Base-by-base conservation (phyloP, 1,139 yeast genomes). In the Blastobotrys buckinghamii region DNA sequence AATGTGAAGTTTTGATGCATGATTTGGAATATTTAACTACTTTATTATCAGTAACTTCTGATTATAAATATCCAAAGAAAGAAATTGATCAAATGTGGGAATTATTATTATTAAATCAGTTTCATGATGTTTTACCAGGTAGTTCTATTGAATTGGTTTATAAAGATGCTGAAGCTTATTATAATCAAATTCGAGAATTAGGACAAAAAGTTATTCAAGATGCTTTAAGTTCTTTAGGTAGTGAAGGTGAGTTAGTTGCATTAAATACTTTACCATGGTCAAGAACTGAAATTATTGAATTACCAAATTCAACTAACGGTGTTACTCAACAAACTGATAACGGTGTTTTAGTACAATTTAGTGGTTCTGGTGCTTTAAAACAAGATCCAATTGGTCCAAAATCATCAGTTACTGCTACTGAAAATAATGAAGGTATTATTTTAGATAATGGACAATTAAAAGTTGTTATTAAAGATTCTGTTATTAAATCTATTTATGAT, bases 91-190 rank as follows among this genome's bases (percentile, higher is more conserved):
- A 69, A 1, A 67, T 90, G 54, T 92, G 97, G 97, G 92, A 88
- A 64, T 82, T 84, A 63, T 78, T 89, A 36, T 78, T 89, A 54
- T 72, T 92, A 50, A 89, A 96, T 64, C 97, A 92, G 65, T 92
- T 92, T 70, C 98, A 92, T 66, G 97, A 92, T 69, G 97, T 92
- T 17, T 74, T 92, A 50, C 97, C 98, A 9, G 98, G 98, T 2
- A 84, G 95, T n/a, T 86, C 95, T 67, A 92, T 92, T 61, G 96
- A 88, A 53, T 80, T 87, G 82, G 97, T 92, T 16, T 92, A 92
- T 66, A 87, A 87, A 53, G 97, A 92, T 62, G 97, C 88, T 15
- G 79, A 82, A 62, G 88, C 88, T 32, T 82, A 86, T 78, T 75
- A 89, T 59, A 72, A 72, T 5, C 70, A 74, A 20, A 82, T 82